Evolutionary conservation across 179 eudicot species (phyloP), one percentile per base, ranked within the genome.

Genomic region (Silene noctiflora): DNA sequence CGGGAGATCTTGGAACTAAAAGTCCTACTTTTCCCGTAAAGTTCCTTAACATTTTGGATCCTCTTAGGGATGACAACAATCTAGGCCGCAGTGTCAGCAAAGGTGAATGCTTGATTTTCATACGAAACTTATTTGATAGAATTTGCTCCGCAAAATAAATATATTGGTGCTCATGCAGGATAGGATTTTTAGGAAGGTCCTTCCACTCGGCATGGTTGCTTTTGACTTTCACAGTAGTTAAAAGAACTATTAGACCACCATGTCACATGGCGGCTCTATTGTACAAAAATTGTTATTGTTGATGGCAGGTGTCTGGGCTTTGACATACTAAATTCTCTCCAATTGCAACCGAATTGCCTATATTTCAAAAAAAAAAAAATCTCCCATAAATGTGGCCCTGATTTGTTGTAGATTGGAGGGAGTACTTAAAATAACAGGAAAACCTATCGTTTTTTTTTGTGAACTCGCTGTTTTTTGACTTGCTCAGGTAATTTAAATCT

Each of bases 31-130:
- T 87, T 84, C 78, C 80, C 56, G 46, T 80, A 3, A 87, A 84
- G 86, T 81, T 76, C 75, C 76, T 85, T n/a, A 87, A 87, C 83
- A 73, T 87, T 67, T 27, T 85, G 64, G 90, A 87, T 77, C 88
- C 90, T 76, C 90, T 85, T 33, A 85, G 75, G 64, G 84, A 73
- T 44, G 78, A 75, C 67, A 87, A 84, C 81, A 85, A 87, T 75
- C 81, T 84, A 55, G 90, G 90, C 24, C 86, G 86, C 60, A 76
- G 87, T 72, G 84, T 87, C 70, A 72, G 76, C 80, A 75, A 75
- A 79, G 90, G 90, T 85, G 73, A 48, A 7, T 14, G 11, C 6
- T 22, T 0, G 4, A 14, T 51, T 13, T 51, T 13, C 17, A 16
- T 51, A 12, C n/a, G 19, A 4, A 51, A 51, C 4, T 14, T 51